These are phyloP conservation scores for Phragmites australis DNA, from an alignment of 176 grass and related monocot genomes.

Conservation along the genomic window DNA sequence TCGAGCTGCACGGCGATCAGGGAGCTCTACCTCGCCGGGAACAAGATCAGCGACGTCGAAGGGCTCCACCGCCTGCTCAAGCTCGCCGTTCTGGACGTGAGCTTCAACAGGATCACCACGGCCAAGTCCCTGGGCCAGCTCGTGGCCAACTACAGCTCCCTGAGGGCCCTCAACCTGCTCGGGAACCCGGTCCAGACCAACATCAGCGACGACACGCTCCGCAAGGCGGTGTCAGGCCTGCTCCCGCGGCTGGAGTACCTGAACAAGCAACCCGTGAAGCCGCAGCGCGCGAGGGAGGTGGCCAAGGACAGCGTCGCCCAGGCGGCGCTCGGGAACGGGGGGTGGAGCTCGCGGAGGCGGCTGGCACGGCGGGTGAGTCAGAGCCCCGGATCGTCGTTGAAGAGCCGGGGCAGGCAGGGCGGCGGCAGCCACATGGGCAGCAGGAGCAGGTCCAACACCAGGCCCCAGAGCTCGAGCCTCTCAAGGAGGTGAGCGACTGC, in stretches of 20 bases:
- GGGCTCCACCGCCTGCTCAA: conserved; percentile 89
- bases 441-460: conserved; percentile 35
- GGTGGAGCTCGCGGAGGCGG: conserved; percentile 51
- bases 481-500: conserved; percentile 6
- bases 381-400: conserved; percentile 28
- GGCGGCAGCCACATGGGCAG: conserved; percentile 33
- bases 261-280: conserved; percentile 73
- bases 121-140: conserved; percentile 80
- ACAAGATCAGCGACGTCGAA: conserved; percentile 91
- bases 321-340: conserved; percentile 70
- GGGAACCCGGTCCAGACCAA: conserved; percentile 82
- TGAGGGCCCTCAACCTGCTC: conserved; percentile 68
- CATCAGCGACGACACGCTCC: conserved; percentile 77
- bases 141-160: conserved; percentile 89
- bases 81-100: conserved; percentile 73
- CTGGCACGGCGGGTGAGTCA: conserved; percentile 31
- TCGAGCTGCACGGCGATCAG: conserved; percentile 75
- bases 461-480: neutral
- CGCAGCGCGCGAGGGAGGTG: conserved; percentile 63
- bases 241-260: conserved; percentile 76
- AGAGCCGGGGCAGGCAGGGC: conserved; percentile 14
- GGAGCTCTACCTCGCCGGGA: conserved; percentile 90
- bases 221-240: conserved; percentile 59
- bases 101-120: conserved; percentile 85
- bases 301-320: conserved; percentile 69